These are phyloP conservation scores for Cenchrus purpureus DNA, from an alignment of 176 grass and related monocot genomes.

Conservation along the genomic window DNA sequence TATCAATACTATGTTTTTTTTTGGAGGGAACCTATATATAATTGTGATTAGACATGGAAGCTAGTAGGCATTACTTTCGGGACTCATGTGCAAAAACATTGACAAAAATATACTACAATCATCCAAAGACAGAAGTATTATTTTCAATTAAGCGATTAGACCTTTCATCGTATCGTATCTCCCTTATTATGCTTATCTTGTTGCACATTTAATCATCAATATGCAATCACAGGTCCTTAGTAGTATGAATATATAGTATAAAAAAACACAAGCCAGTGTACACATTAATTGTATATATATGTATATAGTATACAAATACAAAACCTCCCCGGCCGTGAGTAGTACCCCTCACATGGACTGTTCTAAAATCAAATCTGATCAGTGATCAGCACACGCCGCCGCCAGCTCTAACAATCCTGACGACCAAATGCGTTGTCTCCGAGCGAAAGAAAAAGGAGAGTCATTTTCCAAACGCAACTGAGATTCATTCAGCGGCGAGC, in stretches of 20 bases:
- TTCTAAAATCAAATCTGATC: constrained; percentile 17
- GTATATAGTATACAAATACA: neutral
- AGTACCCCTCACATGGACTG: constrained; percentile 25
- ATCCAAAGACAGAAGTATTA: neutral
- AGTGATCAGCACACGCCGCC: neutral
- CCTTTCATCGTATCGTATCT: constrained; percentile 37
- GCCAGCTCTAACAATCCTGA: neutral
- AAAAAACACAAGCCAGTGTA: neutral
- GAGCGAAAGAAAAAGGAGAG: neutral
- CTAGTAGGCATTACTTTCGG: neutral
- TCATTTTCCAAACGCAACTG: neutral
- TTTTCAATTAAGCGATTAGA: constrained; percentile 27
- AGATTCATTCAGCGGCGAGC: neutral
- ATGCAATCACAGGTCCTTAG: constrained; percentile 8
- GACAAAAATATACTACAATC: neutral
- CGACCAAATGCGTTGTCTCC: neutral
- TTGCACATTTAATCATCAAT: neutral
- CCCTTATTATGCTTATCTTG: neutral
- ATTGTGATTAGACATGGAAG: constrained; percentile 12
- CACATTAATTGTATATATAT: neutral
- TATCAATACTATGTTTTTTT: neutral
- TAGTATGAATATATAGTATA: neutral
- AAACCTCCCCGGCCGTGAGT: neutral
- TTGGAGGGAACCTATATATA: neutral
- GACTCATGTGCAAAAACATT: neutral